Evolutionary conservation across 2,329 filamentous ascomycete species (phyloP), one percentile per base, ranked within the genome.

Genomic region (Talaromyces amestolkiae): DNA sequence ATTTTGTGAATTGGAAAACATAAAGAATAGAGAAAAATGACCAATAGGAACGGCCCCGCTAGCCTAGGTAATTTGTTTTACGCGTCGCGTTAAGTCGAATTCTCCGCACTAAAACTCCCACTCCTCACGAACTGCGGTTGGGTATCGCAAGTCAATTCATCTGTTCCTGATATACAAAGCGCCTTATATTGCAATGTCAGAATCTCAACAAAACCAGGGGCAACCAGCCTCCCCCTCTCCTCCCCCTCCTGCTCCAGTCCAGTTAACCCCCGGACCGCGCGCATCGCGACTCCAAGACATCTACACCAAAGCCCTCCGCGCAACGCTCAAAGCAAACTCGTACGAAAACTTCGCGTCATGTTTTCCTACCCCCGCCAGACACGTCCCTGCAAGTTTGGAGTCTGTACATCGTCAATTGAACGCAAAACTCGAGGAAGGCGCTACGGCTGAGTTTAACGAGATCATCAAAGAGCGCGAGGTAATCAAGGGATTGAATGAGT

Each of bases 261-360:
- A 85, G 51, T 77, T 82, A 37, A 78, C 84, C 1, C 86, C 86
- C 2, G 86, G 87, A 37, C 85, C 83, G 31, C 87, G 87, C 77
- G 87, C 86, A 27, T 80, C 84, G 56, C 84, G 84, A 58, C 79
- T 89, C 8, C 82, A 86, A 70, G 85, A 86, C 69, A 81, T 89
- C 68, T 89, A 87, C 77, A 78, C 80, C 63, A 81, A 86, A 66
- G 86, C 87, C 17, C 80, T 88, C 24, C 80, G 82, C 11, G 84
- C 86, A 67, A 86, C 87, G 0, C 74, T 89, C n/a, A 83, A 84
- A 68, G 85, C 86, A 61, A 87, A 86, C 74, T 86, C 82, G 10
- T 85, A 87, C 72, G 78, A 80, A 58, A 88, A 88, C 70, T 89
- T 89, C 73, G 81, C 85, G 0, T 78, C 85, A 27, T 89, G 87